These are phyloP conservation scores for Lasiodiplodia theobromae DNA, from an alignment of 2,329 filamentous ascomycete species.

Conservation along the genomic window DNA sequence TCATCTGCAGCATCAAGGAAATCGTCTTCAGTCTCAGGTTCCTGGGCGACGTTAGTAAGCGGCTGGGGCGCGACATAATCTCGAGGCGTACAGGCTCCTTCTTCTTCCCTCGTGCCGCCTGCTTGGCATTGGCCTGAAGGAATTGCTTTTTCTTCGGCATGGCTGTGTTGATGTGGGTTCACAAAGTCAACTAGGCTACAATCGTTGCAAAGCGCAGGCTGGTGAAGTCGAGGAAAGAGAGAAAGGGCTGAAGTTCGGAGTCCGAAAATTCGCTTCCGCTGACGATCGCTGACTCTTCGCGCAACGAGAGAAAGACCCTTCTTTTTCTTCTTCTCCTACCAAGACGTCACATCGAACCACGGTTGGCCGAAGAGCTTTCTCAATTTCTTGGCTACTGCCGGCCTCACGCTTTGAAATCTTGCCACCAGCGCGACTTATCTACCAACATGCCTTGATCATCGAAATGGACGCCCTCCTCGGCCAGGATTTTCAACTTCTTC, in stretches of 20 bases:
- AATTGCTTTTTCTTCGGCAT: constrained; percentile 30
- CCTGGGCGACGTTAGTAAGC: constrained; percentile 42
- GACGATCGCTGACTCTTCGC: constrained; percentile 12
- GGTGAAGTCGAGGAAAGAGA: not conserved
- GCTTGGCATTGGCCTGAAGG: constrained; percentile 16
- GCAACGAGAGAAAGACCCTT: not conserved
- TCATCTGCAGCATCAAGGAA: constrained; percentile 73
- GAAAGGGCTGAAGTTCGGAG: not conserved
- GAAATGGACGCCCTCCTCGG: constrained; percentile 70
- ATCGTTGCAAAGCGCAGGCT: not conserved
- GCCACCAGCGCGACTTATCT: constrained; percentile 55
- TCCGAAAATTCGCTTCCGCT: constrained; percentile 27
- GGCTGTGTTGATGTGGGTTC: not conserved
- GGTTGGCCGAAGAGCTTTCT: too few relatives aligned
- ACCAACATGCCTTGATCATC: constrained; percentile 66
- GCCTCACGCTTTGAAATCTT: constrained; percentile 45
- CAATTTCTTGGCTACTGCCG: constrained; percentile 4
- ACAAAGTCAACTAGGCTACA: not conserved
- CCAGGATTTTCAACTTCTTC: constrained; percentile 69
- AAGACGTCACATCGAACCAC: constrained; percentile 30
- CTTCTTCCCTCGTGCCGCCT: constrained; percentile 16
- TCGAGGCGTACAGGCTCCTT: constrained; percentile 22
- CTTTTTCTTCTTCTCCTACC: not conserved
- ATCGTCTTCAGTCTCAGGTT: constrained; percentile 69
- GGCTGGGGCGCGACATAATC: constrained; percentile 1